phyloP scores from a whole-genome alignment of 2,329 filamentous ascomycete genomes.

The Xylaria sp. region DNA sequence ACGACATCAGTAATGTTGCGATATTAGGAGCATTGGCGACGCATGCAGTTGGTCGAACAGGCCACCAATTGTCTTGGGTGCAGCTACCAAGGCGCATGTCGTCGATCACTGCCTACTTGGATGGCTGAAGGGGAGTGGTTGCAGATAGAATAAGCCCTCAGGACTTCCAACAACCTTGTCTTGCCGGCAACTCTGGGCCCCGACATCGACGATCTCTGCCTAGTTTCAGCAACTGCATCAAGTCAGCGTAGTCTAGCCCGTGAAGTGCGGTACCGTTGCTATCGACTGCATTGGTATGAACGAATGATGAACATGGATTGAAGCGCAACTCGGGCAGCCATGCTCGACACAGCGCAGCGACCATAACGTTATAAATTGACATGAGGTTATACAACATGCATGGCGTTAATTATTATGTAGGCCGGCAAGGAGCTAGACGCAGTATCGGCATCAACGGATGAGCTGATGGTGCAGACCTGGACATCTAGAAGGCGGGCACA shows the following conservation, averaged over 20 bases:
- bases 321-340: slow-evolving; percentile 29
- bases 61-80: slow-evolving; percentile 24
- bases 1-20: slow-evolving; percentile 6
- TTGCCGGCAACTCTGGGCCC: slow-evolving; percentile 12
- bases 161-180: slow-evolving; percentile 19
- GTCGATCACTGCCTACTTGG: slow-evolving; percentile 35
- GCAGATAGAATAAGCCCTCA: slow-evolving; percentile 10
- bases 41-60: slow-evolving; percentile 18
- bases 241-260: slow-evolving; percentile 25
- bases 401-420: slow-evolving; percentile 18
- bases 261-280: slow-evolving; percentile 12
- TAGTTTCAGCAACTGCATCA: slow-evolving; percentile 19
- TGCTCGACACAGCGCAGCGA: slow-evolving; percentile 26
- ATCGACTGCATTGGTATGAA: slow-evolving; percentile 3
- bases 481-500: background rate
- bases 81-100: slow-evolving; percentile 20
- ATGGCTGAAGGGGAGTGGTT: slow-evolving; percentile 22
- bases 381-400: slow-evolving; percentile 23
- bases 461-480: background rate
- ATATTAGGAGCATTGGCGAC: slow-evolving; percentile 15
- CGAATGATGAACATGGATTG: slow-evolving; percentile 8
- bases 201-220: slow-evolving; percentile 33
- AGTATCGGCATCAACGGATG: background rate
- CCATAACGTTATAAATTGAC: slow-evolving; percentile 22
- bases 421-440: slow-evolving; percentile 21